These are phyloP conservation scores for Colletotrichum lini DNA, from an alignment of 2,329 filamentous ascomycete species.

Conservation along the genomic window DNA sequence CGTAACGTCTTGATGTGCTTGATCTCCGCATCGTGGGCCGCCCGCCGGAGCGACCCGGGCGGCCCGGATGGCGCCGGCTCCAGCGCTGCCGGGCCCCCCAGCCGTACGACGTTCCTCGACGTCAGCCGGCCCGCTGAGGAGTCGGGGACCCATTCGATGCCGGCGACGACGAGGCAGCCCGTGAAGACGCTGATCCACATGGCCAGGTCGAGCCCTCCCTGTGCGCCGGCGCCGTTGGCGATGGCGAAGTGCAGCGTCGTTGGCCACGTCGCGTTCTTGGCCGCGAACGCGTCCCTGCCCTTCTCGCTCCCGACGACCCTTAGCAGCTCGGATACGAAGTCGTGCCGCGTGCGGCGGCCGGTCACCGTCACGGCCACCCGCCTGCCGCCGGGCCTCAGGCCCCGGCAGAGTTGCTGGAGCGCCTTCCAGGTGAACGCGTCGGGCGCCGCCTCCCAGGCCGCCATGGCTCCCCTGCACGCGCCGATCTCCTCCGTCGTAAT, in stretches of 20 bases:
- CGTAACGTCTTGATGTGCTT: background rate
- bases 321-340: constrained; percentile 12
- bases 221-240: background rate
- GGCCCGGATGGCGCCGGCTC: background rate
- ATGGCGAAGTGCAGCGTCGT: background rate
- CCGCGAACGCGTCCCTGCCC: background rate
- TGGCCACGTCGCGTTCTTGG: constrained; percentile 9
- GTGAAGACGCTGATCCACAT: background rate
- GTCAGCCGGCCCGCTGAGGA: background rate
- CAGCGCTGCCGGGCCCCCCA: background rate
- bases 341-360: background rate
- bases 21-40: background rate
- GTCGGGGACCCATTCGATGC: constrained; percentile 18
- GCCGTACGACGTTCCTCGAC: background rate
- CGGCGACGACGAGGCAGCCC: background rate
- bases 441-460: background rate
- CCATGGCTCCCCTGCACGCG: background rate
- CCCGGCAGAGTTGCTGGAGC: background rate
- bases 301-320: background rate
- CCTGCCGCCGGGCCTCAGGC: background rate
- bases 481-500: background rate
- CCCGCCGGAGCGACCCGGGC: background rate
- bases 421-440: constrained; percentile 15
- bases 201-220: background rate
- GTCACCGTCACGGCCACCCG: background rate